These are phyloP conservation scores for Logfia minima DNA, from an alignment of 129 eudicot species.

Conservation along the genomic window DNA sequence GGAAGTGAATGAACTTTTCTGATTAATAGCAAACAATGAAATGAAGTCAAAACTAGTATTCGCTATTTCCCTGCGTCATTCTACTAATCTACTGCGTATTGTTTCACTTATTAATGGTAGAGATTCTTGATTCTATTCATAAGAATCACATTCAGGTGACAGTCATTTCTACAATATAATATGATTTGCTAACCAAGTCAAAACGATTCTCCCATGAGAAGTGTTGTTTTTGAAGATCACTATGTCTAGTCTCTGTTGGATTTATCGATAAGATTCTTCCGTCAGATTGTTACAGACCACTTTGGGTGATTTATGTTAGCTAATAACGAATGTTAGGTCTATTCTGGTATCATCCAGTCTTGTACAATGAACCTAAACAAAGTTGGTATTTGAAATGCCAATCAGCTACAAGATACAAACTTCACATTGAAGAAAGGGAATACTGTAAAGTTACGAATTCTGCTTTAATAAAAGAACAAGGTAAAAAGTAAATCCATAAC, in stretches of 20 bases:
- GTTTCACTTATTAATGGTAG: not conserved
- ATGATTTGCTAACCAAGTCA: not conserved
- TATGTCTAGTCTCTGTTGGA: too few species aligned
- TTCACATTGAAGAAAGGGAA: conserved; percentile 15
- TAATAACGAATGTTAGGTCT: not conserved
- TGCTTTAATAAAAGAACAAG: conserved; percentile 17
- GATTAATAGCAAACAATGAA: not conserved
- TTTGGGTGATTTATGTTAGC: not conserved
- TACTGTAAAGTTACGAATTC: conserved; percentile 21
- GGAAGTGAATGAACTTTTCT: not conserved
- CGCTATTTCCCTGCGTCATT: not conserved
- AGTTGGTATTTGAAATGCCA: not conserved
- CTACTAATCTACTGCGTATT: not conserved
- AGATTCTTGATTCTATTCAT: not conserved
- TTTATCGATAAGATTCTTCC: not conserved
- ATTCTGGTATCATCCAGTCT: not conserved
- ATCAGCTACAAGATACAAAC: conserved; percentile 19
- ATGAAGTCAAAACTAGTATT: not conserved
- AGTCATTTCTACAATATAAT: not conserved
- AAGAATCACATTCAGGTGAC: not conserved
- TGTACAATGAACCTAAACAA: conserved; percentile 8
- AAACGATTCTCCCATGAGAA: not conserved
- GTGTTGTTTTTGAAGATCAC: too few species aligned
- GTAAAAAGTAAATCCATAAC: conserved; percentile 9
- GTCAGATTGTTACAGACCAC: not conserved